Evolutionary conservation across 257 asterid genomes (phyloP).

Genomic region (Ophiorrhiza pumila): DNA sequence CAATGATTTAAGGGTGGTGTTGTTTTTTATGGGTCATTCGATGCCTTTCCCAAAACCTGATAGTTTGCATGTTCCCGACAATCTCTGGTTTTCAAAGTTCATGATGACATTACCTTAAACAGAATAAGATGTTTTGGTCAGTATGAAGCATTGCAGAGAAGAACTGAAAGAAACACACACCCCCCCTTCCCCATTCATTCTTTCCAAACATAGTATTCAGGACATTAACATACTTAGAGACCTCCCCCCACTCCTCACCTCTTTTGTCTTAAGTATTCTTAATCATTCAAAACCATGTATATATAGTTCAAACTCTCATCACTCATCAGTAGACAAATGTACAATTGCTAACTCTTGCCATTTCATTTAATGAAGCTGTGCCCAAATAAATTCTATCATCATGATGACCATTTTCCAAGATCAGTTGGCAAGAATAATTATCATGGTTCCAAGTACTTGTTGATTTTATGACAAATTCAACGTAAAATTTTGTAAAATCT

Average conservation of each 20-base stretch:
- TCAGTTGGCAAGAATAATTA: too few relatives aligned
- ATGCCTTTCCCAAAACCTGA: conserved; percentile 55
- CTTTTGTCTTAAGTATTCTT: conserved; percentile 5
- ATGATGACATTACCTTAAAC: conserved; percentile 60
- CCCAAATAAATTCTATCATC: background rate
- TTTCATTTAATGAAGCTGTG: background rate
- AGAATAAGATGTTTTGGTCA: conserved; percentile 34
- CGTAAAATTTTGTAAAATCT: too few relatives aligned
- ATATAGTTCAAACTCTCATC: background rate
- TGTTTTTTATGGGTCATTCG: conserved; percentile 33
- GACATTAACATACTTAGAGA: conserved; percentile 29
- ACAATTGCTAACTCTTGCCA: background rate
- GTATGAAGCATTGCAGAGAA: conserved; percentile 32
- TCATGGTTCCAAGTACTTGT: too few relatives aligned
- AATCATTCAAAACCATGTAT: conserved; percentile 3
- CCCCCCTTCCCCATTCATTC: conserved; percentile 29
- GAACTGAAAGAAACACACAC: conserved; percentile 31
- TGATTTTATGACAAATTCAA: too few relatives aligned
- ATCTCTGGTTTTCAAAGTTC: conserved; percentile 53
- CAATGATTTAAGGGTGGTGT: conserved; percentile 32
- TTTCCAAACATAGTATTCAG: conserved; percentile 32
- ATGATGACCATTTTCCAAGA: too few relatives aligned
- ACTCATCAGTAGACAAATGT: background rate
- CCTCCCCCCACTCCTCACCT: conserved; percentile 29
- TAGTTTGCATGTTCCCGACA: conserved; percentile 97